Conservation (phyloP, 176 grass and related monocot genomes). For the Phragmites australis region DNA sequence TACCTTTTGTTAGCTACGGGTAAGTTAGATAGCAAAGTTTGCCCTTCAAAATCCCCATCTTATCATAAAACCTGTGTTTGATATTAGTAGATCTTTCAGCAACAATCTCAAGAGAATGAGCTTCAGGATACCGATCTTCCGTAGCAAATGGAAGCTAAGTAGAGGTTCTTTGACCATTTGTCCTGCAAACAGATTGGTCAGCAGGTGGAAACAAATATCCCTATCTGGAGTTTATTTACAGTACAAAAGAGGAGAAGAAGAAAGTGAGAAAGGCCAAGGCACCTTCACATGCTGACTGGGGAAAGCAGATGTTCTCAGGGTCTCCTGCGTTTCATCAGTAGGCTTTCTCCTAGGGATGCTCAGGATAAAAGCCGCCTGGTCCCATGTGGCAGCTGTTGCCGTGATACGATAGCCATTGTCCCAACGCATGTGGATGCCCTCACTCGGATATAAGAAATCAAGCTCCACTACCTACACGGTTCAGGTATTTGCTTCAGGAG, state of each 20-base stretch:
- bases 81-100: constrained; percentile 29
- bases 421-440: constrained; percentile 95
- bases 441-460: constrained; percentile 96
- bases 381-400: constrained; percentile 84
- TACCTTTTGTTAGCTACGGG: constrained; percentile 50
- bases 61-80: constrained; percentile 36
- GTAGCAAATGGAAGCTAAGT: constrained; percentile 86
- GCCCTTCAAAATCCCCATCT: constrained; percentile 49
- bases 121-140: constrained; percentile 90
- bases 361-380: constrained; percentile 87
- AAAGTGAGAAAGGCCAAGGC: constrained; percentile 14
- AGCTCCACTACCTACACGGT: constrained; percentile 80
- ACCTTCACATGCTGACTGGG: constrained; percentile 98
- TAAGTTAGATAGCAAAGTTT: constrained; percentile 49
- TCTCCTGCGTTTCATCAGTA: constrained; percentile 94
- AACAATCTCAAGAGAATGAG: constrained; percentile 24
- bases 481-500: neutral
- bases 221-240: constrained; percentile 11
- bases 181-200: constrained; percentile 69
- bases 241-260: neutral
- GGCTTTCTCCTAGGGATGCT: constrained; percentile 82
- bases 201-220: constrained; percentile 2
- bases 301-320: constrained; percentile 89
- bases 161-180: constrained; percentile 94
- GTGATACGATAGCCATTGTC: constrained; percentile 90